These are phyloP conservation scores for Trametes hirsuta DNA, from an alignment of 1,284 basidiomycete species.

Conservation along the genomic window DNA sequence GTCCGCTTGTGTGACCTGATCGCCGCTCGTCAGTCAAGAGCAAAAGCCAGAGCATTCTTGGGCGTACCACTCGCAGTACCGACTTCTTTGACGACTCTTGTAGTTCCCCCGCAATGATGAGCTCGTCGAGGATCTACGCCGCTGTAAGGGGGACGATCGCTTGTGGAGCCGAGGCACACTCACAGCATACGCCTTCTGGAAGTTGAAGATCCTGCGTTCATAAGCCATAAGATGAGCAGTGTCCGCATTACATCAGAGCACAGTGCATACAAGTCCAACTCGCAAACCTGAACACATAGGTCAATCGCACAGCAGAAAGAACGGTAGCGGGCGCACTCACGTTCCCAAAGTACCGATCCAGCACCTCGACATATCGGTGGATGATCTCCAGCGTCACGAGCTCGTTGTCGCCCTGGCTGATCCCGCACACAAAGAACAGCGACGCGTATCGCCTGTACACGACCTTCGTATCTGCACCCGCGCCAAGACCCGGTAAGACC, in stretches of 20 bases:
- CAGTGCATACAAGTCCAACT: constrained; percentile 82
- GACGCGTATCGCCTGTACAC: constrained; percentile 98
- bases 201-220: constrained; percentile 87
- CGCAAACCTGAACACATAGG: constrained; percentile 74
- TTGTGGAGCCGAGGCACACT: constrained; percentile 29
- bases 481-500: background rate
- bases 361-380: constrained; percentile 98
- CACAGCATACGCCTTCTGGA: constrained; percentile 96
- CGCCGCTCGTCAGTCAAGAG: background rate
- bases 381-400: constrained; percentile 96
- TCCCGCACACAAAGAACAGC: constrained; percentile 96
- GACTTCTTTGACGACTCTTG: constrained; percentile 99
- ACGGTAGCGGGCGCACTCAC: constrained; percentile 49
- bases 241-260: background rate
- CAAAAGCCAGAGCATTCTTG: background rate
- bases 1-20: constrained; percentile 80
- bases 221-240: background rate
- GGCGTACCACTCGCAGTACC: constrained; percentile 81
- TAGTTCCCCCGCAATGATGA: constrained; percentile 97
- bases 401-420: constrained; percentile 89
- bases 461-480: constrained; percentile 77
- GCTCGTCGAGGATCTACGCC: constrained; percentile 89
- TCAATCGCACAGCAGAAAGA: constrained; percentile 1
- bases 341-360: constrained; percentile 99
- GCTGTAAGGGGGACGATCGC: constrained; percentile 4